Conservation (phyloP, 345 rosid species). For the Ricinus communis region DNA sequence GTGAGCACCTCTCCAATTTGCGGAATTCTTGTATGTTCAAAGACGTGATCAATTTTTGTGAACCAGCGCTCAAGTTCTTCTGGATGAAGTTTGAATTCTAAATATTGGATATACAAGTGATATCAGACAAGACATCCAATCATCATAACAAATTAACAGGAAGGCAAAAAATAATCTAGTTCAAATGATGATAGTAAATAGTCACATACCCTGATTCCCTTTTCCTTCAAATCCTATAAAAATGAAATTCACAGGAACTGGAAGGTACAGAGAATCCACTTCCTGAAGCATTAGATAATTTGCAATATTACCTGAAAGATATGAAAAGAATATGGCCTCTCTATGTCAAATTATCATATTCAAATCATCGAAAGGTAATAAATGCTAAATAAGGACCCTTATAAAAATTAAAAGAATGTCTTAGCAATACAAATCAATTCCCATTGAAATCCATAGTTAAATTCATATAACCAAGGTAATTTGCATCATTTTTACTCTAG, state of each 20-base stretch:
- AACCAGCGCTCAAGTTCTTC: constrained; percentile 98
- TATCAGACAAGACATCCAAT: constrained; percentile 15
- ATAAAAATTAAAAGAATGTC: neutral
- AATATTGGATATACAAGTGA: constrained; percentile 17
- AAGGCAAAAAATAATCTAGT: neutral
- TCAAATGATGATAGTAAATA: constrained; percentile 8
- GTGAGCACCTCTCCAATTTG: constrained; percentile 66
- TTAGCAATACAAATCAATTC: neutral
- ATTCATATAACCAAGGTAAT: neutral
- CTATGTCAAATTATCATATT: neutral
- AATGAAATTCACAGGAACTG: constrained; percentile 90
- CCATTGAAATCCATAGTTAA: neutral
- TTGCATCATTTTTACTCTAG: neutral
- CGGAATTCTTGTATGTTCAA: constrained; percentile 85
- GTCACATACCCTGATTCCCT: constrained; percentile 80
- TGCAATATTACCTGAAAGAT: constrained; percentile 67
- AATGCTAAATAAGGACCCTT: neutral
- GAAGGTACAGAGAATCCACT: constrained; percentile 84
- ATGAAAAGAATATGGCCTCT: neutral
- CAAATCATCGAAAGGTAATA: neutral
- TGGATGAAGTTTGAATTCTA: constrained; percentile 75
- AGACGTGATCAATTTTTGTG: constrained; percentile 82
- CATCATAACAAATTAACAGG: constrained; percentile 6
- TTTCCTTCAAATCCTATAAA: constrained; percentile 94
- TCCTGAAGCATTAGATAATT: constrained; percentile 81